Evolutionary conservation across 169 alveolate species (phyloP).

Genomic region (Eimeria falciformis): DNA sequence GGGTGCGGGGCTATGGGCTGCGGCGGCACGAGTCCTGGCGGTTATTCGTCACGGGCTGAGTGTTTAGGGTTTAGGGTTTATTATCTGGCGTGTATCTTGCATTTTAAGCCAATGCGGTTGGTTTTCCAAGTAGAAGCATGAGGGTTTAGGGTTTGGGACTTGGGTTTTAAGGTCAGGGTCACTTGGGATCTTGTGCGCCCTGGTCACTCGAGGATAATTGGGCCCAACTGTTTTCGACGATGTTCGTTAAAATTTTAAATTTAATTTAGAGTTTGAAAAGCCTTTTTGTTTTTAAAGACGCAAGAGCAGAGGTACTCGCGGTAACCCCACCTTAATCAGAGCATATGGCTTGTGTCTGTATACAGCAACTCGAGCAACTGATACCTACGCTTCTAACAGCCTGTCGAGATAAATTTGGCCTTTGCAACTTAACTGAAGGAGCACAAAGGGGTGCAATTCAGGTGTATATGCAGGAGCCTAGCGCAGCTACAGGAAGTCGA

Average conservation of each 20-base stretch:
- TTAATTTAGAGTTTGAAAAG: not conserved
- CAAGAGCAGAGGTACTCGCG: not conserved
- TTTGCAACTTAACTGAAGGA: too few relatives aligned
- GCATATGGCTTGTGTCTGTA: too few relatives aligned
- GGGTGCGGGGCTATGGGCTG: not conserved
- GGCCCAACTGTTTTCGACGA: not conserved
- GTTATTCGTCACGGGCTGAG: not conserved
- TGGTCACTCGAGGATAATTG: not conserved
- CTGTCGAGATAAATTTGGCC: too few relatives aligned
- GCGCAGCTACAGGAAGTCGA: too few relatives aligned
- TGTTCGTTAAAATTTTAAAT: too few relatives aligned
- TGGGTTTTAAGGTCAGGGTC: not conserved
- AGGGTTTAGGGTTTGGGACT: constrained; percentile 6
- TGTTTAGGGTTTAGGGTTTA: not conserved
- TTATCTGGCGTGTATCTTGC: not conserved
- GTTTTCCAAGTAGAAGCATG: not conserved
- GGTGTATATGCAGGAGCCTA: too few relatives aligned
- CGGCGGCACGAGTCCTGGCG: not conserved
- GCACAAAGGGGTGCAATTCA: too few relatives aligned
- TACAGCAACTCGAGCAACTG: too few relatives aligned
- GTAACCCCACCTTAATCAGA: not conserved
- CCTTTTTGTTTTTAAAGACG: not conserved
- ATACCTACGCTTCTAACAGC: too few relatives aligned
- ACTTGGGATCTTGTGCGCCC: constrained; percentile 15
- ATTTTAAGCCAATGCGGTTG: not conserved